Evolutionary conservation across 257 asterid species (phyloP).

Genomic region (Verbena officinalis): DNA sequence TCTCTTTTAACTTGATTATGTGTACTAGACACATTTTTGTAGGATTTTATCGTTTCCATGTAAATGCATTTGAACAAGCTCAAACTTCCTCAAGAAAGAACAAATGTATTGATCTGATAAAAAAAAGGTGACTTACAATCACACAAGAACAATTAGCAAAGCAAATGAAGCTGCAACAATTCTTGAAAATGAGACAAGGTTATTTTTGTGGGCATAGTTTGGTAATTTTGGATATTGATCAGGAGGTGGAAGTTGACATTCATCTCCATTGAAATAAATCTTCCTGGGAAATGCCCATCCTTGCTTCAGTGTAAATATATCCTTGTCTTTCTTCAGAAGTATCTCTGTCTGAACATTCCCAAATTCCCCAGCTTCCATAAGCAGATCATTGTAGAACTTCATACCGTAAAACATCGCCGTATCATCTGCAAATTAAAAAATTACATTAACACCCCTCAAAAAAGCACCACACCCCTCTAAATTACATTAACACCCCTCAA

Average conservation of each 20-base stretch:
- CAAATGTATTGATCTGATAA: neutral
- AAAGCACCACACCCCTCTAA: no score
- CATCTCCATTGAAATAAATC: slow-evolving; percentile 73
- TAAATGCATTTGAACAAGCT: neutral
- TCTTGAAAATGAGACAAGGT: slow-evolving; percentile 28
- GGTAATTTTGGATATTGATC: slow-evolving; percentile 62
- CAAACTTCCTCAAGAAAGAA: neutral
- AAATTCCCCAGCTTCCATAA: slow-evolving; percentile 66
- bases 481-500: no score
- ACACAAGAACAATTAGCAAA: slow-evolving; percentile 24
- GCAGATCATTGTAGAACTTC: slow-evolving; percentile 68
- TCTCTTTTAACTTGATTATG: no score
- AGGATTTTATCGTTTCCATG: no score
- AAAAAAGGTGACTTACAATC: neutral
- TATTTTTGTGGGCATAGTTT: slow-evolving; percentile 38
- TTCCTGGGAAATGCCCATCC: slow-evolving; percentile 78
- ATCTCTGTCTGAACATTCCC: slow-evolving; percentile 76
- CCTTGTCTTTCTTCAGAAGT: slow-evolving; percentile 57
- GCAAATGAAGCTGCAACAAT: slow-evolving; percentile 23
- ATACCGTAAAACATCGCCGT: slow-evolving; percentile 74
- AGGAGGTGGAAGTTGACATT: slow-evolving; percentile 72
- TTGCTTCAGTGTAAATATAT: slow-evolving; percentile 49
- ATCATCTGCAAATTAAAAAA: slow-evolving; percentile 48
- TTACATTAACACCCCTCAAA: neutral
- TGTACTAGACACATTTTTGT: no score